These are phyloP conservation scores for Grigorovia yakushimaensis DNA, from an alignment of 805 yeast species.

Conservation along the genomic window DNA sequence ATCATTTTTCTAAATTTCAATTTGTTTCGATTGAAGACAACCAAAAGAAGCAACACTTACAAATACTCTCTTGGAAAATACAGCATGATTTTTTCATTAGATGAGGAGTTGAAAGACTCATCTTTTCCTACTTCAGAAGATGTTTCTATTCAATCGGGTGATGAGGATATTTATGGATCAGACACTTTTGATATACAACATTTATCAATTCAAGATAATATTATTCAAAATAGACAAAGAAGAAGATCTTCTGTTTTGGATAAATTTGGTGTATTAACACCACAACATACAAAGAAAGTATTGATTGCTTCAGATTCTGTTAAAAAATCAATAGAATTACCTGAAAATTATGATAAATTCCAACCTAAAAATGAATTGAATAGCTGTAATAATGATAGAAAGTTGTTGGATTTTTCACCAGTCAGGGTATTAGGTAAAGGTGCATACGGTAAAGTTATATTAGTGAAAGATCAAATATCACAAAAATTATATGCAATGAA, in stretches of 20 bases:
- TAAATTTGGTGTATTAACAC: constrained; percentile 22
- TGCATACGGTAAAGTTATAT: constrained; percentile 77
- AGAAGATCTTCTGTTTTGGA: constrained; percentile 25
- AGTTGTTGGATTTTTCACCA: constrained; percentile 53
- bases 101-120: constrained; percentile 14
- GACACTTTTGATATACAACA: constrained; percentile 1
- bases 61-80: neutral
- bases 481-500: constrained; percentile 75
- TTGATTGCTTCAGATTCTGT: constrained; percentile 6
- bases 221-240: constrained; percentile 8
- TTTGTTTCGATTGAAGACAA: too few relatives aligned
- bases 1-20: too few relatives aligned
- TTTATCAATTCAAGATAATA: neutral
- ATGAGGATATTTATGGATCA: neutral
- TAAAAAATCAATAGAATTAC: neutral
- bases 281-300: constrained; percentile 20
- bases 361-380: too few relatives aligned
- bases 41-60: neutral
- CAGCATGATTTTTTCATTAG: constrained; percentile 18
- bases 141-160: neutral
- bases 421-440: constrained; percentile 77
- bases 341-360: neutral
- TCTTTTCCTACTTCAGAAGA: neutral
- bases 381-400: constrained; percentile 9
- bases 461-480: constrained; percentile 56